Conservation (phyloP, 169 alveolate species). For the Miamiensis avidus region DNA sequence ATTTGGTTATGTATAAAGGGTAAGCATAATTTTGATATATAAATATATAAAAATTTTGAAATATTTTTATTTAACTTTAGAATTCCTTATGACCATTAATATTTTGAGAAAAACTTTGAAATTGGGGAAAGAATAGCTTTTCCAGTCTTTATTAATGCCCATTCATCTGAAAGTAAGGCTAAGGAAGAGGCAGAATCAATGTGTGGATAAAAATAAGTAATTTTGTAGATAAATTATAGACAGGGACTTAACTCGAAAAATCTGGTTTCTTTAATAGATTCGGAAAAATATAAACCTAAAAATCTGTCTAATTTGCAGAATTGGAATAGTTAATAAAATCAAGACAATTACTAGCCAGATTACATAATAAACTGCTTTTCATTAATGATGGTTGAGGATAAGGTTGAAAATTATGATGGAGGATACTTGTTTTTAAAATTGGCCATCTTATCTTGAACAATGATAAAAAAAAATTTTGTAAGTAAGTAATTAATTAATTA, state of each 20-base stretch:
- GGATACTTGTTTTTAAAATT: background rate
- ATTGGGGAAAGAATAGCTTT: background rate
- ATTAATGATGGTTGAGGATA: background rate
- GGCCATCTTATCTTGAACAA: background rate
- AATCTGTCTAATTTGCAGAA: background rate
- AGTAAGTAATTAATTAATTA: too few relatives aligned
- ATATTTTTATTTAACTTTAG: too few relatives aligned
- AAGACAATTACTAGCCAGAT: too few relatives aligned
- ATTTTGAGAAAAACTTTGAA: background rate
- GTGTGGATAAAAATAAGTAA: background rate
- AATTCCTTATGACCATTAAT: background rate
- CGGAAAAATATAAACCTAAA: background rate
- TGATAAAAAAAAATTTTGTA: too few relatives aligned
- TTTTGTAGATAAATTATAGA: too few relatives aligned
- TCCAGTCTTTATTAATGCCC: background rate
- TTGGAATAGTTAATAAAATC: background rate
- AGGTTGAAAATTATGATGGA: background rate
- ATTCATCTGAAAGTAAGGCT: background rate
- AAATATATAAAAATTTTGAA: too few relatives aligned
- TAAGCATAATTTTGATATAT: too few relatives aligned
- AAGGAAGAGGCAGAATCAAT: background rate
- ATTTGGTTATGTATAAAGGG: too few relatives aligned
- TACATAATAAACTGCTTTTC: background rate
- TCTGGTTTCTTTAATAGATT: background rate
- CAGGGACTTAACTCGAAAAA: background rate